Evolutionary conservation across 2,329 filamentous ascomycete genomes (phyloP), one percentile per base, ranked within the genome.

Genomic region (Calonectria pauciramosa): DNA sequence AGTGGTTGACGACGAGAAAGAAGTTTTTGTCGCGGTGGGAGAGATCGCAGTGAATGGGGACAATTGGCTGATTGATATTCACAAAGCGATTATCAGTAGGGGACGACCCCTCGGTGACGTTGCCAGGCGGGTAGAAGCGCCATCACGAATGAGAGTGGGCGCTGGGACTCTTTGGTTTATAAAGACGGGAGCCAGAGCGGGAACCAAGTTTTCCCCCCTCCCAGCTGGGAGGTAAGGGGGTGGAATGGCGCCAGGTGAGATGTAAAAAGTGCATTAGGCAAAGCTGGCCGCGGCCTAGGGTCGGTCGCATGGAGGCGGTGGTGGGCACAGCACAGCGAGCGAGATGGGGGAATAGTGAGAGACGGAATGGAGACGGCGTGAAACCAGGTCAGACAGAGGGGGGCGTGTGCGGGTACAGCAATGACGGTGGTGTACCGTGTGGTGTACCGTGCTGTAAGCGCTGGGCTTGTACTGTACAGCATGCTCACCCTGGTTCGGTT

Each of bases 91-190:
- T 68, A 68, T 60, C 71, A 60, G 51, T 41, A 72, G 49, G 64
- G 70, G 60, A 52, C n/a, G 26, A 44, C 47, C 71, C 65, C 36
- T 63, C 10, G 64, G 68, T 65, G 71, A 69, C 56, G 36, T 69
- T 68, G 26, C 49, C 47, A 64, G 41, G 44, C 65, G 47, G 52
- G 52, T 64, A 30, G 49, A 8, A 38, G 34, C 44, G 65, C 71
- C 71, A 72, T 72, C 65, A 54, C 66, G 65, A 69, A 72, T 38
- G 71, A 67, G 47, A 68, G 71, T 20, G 65, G 56, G 71, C 64
- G 64, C 44, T 23, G 63, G 51, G 60, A 44, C 51, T 41, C 18
- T 36, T 26, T 56, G 44, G 69, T 54, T 72, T 72, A 69, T 69
- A 65, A 65, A 47, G 44, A 52, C 51, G 36, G 41, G 28, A 51